phyloP scores from a whole-genome alignment of 495 filamentous ascomycete genomes.

The Trichoderma orchidacearum region DNA sequence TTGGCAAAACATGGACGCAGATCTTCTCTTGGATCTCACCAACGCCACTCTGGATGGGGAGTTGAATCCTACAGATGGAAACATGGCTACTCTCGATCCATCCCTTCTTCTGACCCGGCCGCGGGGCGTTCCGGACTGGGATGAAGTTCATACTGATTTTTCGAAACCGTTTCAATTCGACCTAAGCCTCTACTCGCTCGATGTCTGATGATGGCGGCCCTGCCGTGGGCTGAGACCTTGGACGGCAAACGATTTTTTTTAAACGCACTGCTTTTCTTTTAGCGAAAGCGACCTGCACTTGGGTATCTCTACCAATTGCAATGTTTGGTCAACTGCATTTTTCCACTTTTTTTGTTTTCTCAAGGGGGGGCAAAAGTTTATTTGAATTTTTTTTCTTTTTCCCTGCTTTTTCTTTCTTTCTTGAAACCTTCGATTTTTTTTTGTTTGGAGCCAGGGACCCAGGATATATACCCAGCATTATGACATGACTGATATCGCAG shows the following conservation, averaged over 20 bases:
- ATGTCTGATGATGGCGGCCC: constrained; percentile 12
- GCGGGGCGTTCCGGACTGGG: constrained; percentile 12
- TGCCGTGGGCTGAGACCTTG: neutral
- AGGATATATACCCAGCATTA: neutral
- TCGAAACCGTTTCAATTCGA: constrained; percentile 29
- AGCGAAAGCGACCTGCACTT: constrained; percentile 4
- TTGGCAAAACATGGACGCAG: constrained; percentile 26
- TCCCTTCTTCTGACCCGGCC: constrained; percentile 1
- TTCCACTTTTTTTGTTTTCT: no score
- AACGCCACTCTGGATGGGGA: constrained; percentile 14
- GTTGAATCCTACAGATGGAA: constrained; percentile 10
- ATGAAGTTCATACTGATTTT: constrained; percentile 24
- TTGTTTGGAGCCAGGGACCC: neutral
- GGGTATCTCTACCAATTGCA: neutral
- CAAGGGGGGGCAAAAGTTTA: no score
- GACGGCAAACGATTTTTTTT: neutral
- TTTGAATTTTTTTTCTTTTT: neutral
- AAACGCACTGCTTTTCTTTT: constrained; percentile 2
- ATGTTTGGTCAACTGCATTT: no score
- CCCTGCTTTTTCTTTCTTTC: neutral
- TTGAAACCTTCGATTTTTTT: neutral
- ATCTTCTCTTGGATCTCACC: constrained; percentile 18
- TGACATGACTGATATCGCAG: neutral
- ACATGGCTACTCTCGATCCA: constrained; percentile 3
- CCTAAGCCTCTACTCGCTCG: constrained; percentile 25